phyloP scores from a whole-genome alignment of 371 early-diverging fungal genomes.

The Furculomyces boomerangus region DNA sequence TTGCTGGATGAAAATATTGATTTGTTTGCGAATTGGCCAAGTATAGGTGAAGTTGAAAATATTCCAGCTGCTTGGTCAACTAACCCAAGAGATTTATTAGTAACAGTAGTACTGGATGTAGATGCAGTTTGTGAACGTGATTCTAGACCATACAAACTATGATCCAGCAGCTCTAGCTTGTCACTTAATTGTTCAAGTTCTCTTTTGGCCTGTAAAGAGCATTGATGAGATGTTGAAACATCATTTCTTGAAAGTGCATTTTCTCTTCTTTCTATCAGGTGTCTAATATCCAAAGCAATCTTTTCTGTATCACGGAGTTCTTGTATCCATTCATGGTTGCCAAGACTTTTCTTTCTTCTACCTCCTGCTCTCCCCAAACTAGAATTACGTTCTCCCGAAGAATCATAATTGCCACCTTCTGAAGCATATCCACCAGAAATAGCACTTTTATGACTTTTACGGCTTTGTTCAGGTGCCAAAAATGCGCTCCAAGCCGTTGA shows the following conservation, averaged over 20 bases:
- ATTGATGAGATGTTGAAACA: constrained; percentile 49
- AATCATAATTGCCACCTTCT: constrained; percentile 25
- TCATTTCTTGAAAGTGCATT: constrained; percentile 50
- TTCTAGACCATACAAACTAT: constrained; percentile 10
- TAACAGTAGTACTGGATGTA: background rate
- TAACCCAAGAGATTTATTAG: background rate
- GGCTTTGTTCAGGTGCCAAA: constrained; percentile 23
- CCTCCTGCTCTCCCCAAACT: constrained; percentile 10
- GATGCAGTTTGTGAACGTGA: background rate
- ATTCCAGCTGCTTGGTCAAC: background rate
- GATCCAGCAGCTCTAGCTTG: constrained; percentile 30
- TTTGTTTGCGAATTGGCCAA: background rate
- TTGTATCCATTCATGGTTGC: constrained; percentile 50
- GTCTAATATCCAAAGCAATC: constrained; percentile 44
- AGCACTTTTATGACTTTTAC: no score
- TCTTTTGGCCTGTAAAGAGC: constrained; percentile 55
- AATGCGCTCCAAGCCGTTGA: constrained; percentile 55
- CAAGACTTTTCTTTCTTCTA: constrained; percentile 4
- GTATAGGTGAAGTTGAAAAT: background rate
- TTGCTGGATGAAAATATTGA: background rate
- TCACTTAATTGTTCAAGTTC: constrained; percentile 39
- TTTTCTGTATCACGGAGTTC: constrained; percentile 44
- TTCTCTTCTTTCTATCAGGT: constrained; percentile 43
- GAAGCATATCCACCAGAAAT: no score
- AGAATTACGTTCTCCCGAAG: background rate